A percentile compares a stretch with the other conserved stretches of the same genome.
phyloP scores from a whole-genome alignment of 192 early-diverging fungal genomes.

The Ramicandelaber brevisporus region DNA sequence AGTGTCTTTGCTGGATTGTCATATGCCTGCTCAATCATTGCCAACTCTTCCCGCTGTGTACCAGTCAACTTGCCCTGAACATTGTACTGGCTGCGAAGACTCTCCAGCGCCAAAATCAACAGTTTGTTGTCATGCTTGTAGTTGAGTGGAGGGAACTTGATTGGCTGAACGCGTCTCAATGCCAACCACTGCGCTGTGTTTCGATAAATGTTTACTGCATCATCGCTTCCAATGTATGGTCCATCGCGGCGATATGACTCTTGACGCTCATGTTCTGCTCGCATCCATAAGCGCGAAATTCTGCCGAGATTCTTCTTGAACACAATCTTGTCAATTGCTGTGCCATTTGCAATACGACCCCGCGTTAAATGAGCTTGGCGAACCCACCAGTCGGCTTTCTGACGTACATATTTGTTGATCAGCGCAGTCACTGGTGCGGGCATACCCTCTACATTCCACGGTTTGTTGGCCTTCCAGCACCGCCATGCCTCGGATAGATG shows the following conservation, averaged over 20 bases:
- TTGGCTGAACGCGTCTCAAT: constrained; percentile 90
- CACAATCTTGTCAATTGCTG: constrained; percentile 98
- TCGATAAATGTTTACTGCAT: constrained; percentile 94
- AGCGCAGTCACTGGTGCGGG: constrained; percentile 97
- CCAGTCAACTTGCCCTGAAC: constrained; percentile 88
- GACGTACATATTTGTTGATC: constrained; percentile 95
- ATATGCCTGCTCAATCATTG: constrained; percentile 94
- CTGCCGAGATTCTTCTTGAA: constrained; percentile 96
- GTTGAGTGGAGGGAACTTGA: constrained; percentile 96
- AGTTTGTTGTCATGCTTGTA: constrained; percentile 99
- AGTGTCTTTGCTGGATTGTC: constrained; percentile 85
- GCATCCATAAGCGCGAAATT: constrained; percentile 91
- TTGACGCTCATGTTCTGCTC: constrained; percentile 98
- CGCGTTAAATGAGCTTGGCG: constrained; percentile 95
- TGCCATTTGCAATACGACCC: constrained; percentile 92
- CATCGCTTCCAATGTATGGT: constrained; percentile 91
- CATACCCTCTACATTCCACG: constrained; percentile 97
- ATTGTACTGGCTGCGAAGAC: constrained; percentile 82
- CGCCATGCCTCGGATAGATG: constrained; percentile 91
- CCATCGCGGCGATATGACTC: constrained; percentile 98
- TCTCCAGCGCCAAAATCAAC: constrained; percentile 81
- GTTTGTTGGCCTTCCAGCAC: constrained; percentile 95
- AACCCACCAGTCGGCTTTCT: constrained; percentile 99
- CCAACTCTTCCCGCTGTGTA: constrained; percentile 89
- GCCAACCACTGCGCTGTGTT: constrained; percentile 96